Percentiles rank a stretch among this genome's conserved stretches.
These are phyloP conservation scores for Ustilago sp. DNA, from an alignment of 1,284 basidiomycete species.

Conservation along the genomic window DNA sequence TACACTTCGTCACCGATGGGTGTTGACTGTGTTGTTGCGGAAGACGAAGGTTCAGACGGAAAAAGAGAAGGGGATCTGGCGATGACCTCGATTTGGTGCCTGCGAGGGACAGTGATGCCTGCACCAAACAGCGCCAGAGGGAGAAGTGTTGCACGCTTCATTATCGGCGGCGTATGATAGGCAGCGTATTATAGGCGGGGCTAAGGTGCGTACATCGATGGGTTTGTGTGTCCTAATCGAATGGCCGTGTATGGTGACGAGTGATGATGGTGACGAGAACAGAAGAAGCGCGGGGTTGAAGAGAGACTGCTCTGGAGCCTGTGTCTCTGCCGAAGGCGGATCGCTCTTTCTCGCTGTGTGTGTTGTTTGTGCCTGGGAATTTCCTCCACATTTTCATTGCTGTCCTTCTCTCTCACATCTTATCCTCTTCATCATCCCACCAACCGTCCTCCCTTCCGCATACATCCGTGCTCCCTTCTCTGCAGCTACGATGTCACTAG, in stretches of 20 bases:
- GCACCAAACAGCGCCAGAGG: conserved; percentile 7
- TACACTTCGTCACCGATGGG: conserved; percentile 4
- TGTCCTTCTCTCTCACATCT: background rate
- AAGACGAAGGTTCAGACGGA: conserved; percentile 12
- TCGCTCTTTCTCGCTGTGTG: conserved; percentile 1
- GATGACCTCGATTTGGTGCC: conserved; percentile 26
- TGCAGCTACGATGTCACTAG: conserved; percentile 21
- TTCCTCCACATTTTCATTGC: background rate
- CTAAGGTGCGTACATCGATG: background rate
- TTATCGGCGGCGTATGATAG: background rate
- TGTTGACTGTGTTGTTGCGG: conserved; percentile 6
- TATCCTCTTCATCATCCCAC: background rate
- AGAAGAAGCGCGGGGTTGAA: background rate
- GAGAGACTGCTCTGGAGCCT: background rate
- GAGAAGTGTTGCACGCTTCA: conserved; percentile 11
- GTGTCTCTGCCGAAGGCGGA: background rate
- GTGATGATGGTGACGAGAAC: conserved; percentile 5
- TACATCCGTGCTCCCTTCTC: background rate
- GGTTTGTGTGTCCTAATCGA: background rate
- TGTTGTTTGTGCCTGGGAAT: background rate
- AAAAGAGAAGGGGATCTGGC: conserved; percentile 38
- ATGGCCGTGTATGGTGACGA: background rate
- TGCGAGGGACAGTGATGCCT: conserved; percentile 15
- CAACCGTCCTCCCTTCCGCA: background rate
- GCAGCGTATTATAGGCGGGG: background rate